Conservation (phyloP, 805 yeast species). For the Scheffersomyces spartinae region DNA sequence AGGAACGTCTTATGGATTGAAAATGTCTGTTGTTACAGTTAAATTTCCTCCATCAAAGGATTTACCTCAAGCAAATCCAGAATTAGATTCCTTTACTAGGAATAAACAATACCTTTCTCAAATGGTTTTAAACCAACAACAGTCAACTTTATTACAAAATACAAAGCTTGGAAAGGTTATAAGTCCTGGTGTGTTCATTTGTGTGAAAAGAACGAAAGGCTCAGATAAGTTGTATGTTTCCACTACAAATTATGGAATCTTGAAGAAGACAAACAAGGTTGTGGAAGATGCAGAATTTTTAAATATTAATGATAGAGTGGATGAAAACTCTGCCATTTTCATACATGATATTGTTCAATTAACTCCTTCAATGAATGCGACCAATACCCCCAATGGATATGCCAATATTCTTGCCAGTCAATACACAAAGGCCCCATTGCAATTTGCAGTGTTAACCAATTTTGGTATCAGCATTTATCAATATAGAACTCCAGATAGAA, state of each 20-base stretch:
- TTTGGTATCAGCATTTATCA: conserved; percentile 68
- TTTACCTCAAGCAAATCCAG: conserved; percentile 26
- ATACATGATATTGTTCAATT: conserved; percentile 67
- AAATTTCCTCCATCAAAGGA: conserved; percentile 57
- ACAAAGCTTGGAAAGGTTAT: conserved; percentile 49
- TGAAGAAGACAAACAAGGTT: conserved; percentile 60
- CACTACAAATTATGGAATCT: conserved; percentile 75
- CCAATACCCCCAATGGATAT: conserved; percentile 68
- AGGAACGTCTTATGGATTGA: conserved; percentile 15
- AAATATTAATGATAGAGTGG: conserved; percentile 10
- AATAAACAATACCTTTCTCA: conserved; percentile 28
- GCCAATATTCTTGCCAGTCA: conserved; percentile 84
- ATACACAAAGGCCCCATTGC: conserved; percentile 53
- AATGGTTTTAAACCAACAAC: conserved; percentile 28
- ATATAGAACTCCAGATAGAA: conserved; percentile 69
- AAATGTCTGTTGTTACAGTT: conserved; percentile 32
- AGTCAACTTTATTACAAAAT: conserved; percentile 43
- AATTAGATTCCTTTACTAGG: conserved; percentile 29
- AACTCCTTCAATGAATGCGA: conserved; percentile 60
- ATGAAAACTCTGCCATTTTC: conserved; percentile 11
- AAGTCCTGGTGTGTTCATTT: conserved; percentile 80
- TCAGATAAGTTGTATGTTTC: conserved; percentile 53
- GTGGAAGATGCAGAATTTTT: conserved; percentile 75
- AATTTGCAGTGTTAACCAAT: conserved; percentile 74
- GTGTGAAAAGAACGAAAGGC: conserved; percentile 39